These are phyloP conservation scores for Phytophthora aleatoria DNA, from an alignment of 352 stramenopile species.

Conservation along the genomic window DNA sequence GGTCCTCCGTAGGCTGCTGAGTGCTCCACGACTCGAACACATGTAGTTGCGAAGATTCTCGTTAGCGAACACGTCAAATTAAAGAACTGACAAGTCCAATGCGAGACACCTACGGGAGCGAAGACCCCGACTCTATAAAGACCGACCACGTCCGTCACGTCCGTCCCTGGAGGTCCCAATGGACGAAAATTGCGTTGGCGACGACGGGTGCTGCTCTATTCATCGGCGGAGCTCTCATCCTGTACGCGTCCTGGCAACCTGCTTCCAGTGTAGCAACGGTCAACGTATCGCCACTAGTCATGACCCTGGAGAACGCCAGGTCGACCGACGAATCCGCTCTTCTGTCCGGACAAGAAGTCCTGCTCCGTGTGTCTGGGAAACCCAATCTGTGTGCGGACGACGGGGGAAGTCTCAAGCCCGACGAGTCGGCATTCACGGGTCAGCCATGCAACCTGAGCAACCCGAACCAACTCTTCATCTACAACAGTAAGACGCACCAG, in stretches of 20 bases:
- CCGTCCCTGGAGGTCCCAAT: neutral
- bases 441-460: slow-evolving; percentile 1
- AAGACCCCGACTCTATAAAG: neutral
- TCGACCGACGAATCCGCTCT: neutral
- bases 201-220: neutral
- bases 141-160: neutral
- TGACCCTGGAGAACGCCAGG: neutral
- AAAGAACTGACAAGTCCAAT: neutral
- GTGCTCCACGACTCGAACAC: neutral
- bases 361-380: neutral
- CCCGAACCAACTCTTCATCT: neutral
- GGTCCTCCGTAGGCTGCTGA: neutral
- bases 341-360: neutral
- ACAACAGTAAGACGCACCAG: neutral
- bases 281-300: neutral
- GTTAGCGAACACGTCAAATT: neutral
- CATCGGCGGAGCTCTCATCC: neutral
- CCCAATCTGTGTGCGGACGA: neutral
- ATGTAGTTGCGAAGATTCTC: neutral
- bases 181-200: neutral
- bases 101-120: neutral
- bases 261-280: neutral
- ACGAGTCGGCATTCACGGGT: neutral
- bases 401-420: neutral
- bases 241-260: neutral